Percentiles rank a stretch among this genome's conserved stretches.
phyloP scores from a whole-genome alignment of 148 eudicot species.

The Mesembryanthemum crystallinum region DNA sequence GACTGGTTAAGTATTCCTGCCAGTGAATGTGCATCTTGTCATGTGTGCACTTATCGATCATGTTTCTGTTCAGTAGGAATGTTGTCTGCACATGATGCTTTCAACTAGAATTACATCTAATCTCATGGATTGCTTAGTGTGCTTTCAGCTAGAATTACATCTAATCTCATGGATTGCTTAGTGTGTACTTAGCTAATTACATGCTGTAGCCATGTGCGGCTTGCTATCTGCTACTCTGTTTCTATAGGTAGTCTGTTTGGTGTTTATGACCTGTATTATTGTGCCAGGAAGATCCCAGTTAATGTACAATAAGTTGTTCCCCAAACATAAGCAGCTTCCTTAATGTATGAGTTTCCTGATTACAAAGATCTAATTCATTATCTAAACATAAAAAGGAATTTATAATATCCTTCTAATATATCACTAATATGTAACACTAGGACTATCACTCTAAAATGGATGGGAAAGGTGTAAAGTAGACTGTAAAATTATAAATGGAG shows the following conservation, averaged over 20 bases:
- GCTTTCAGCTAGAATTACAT: slow-evolving; percentile 10
- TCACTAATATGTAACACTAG: too few species aligned
- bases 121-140: neutral
- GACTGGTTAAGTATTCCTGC: slow-evolving; percentile 37
- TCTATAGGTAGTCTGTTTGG: too few species aligned
- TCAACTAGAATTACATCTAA: slow-evolving; percentile 5
- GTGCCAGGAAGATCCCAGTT: too few species aligned
- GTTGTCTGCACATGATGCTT: neutral
- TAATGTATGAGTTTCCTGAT: too few species aligned
- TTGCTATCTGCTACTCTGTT: neutral
- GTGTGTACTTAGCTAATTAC: neutral
- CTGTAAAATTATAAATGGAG: too few species aligned
- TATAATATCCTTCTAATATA: too few species aligned
- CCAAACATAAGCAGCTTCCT: too few species aligned
- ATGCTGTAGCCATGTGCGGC: neutral
- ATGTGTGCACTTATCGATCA: neutral
- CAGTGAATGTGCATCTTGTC: slow-evolving; percentile 6
- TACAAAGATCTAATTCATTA: too few species aligned
- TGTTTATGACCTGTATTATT: neutral
- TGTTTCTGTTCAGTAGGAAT: neutral
- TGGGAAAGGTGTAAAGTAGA: too few species aligned
- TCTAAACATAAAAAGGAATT: too few species aligned
- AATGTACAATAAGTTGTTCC: too few species aligned
- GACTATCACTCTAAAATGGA: too few species aligned
- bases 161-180: neutral